Evolutionary conservation across 768 basidiomycete genomes (phyloP), one percentile per base, ranked within the genome.

Genomic region (Xerocomus brunneocitrinus): DNA sequence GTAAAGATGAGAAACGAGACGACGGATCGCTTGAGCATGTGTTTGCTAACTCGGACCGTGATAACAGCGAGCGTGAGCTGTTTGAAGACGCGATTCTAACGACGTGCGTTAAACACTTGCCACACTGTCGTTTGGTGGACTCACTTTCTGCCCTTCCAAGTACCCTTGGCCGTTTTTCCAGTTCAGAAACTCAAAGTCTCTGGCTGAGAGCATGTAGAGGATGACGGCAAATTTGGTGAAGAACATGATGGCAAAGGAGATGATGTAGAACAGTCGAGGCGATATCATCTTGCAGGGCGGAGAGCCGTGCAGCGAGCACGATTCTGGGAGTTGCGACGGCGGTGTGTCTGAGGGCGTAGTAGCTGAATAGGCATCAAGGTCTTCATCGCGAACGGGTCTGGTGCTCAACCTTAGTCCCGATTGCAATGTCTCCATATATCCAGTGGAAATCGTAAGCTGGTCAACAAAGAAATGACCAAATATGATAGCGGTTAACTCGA

Each of bases 1-100:
- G 67, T 50, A 34, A 68, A 66, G 56, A 67, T 62, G 58, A 67
- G 54, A 47, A 66, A 64, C 35, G 62, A 57, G 40, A 66, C 50
- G 35, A 68, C 56, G 49, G 66, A 68, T 50, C 62, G 67, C 52
- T 60, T 68, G 49, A 67, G 48, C 58, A 68, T 63, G 46, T 63
- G 58, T 49, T 53, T 54, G 53, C 67, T 53, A 42, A 64, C n/a
- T n/a, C 60, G 67, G 34, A 68, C 64, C 36, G 67, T 67, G 58
- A 67, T 47, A 38, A 66, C 7, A 0, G 64, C 60, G 35, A 67
- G 49, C 34, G 59, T 62, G 34, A 67, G 62, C 12, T 61, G 67
- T 30, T 56, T 58, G 27, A 62, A 52, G 38, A 67, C 55, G 43
- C 51, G 60, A 25, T 44, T 56, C 67, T 68, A 46, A 14, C 12